Evolutionary conservation across 2,329 filamentous ascomycete genomes (phyloP).

Genomic region (Pseudophaeomoniella oleicola): DNA sequence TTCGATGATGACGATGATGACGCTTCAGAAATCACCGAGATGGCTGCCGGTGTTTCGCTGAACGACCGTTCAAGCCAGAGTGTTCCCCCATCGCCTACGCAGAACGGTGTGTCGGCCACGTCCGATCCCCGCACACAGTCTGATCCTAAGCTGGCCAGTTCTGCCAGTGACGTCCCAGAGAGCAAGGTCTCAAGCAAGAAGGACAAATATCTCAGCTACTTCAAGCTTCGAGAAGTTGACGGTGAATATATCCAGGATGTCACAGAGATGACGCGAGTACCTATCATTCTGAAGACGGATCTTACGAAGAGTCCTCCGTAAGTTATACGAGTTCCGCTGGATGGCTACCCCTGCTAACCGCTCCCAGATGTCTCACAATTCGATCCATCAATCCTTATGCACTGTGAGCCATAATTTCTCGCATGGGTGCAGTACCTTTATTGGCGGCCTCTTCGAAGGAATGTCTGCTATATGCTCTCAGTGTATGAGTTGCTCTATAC

Average conservation of each 20-base stretch:
- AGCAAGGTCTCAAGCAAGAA: constrained; percentile 66
- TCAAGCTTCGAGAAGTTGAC: constrained; percentile 78
- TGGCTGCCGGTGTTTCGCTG: constrained; percentile 80
- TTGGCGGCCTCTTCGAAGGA: too few species aligned
- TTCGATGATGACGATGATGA: constrained; percentile 90
- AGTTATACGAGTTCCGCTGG: constrained; percentile 31
- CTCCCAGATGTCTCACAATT: constrained; percentile 31
- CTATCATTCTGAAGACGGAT: constrained; percentile 97
- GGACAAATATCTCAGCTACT: constrained; percentile 88
- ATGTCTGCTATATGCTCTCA: too few species aligned
- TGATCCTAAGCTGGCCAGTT: constrained; percentile 74
- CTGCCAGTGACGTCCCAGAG: constrained; percentile 54
- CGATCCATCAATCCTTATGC: constrained; percentile 37
- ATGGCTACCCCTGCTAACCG: constrained; percentile 12
- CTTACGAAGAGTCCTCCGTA: constrained; percentile 98
- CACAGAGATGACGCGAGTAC: constrained; percentile 90
- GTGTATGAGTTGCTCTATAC: too few species aligned
- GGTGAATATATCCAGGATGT: constrained; percentile 98
- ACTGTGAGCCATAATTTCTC: constrained; percentile 18
- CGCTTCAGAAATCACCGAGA: constrained; percentile 75
- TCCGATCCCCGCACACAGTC: constrained; percentile 77
- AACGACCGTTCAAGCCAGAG: constrained; percentile 86
- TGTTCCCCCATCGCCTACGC: constrained; percentile 79
- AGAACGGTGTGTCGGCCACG: constrained; percentile 52
- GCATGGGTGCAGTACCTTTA: too few species aligned